phyloP scores from a whole-genome alignment of 805 yeast species.

The Priceomyces haplophilus region DNA sequence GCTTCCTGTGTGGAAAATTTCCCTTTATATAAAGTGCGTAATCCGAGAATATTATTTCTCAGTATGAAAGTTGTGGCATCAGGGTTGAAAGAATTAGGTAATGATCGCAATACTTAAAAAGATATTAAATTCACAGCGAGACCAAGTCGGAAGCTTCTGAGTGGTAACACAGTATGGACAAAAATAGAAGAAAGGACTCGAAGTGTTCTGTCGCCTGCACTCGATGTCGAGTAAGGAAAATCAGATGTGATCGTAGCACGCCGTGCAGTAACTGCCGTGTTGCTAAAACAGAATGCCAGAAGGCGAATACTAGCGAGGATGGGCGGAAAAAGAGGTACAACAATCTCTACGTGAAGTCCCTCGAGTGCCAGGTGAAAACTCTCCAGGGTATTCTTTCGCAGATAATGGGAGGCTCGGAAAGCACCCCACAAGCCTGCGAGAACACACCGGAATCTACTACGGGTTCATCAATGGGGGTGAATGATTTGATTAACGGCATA shows the following conservation, averaged over 20 bases:
- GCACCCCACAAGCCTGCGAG: neutral
- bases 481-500: neutral
- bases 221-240: constrained; percentile 4
- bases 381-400: constrained; percentile 4
- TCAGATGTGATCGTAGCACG: constrained; percentile 3
- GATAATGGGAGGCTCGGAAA: neutral
- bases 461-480: too few species aligned
- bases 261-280: constrained; percentile 4
- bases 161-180: neutral
- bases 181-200: constrained; percentile 2
- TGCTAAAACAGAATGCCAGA: constrained; percentile 4
- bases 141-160: neutral
- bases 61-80: constrained; percentile 1
- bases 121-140: too few species aligned
- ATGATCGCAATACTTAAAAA: too few species aligned
- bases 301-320: constrained; percentile 1
- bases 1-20: too few species aligned
- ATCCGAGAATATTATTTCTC: neutral
- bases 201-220: constrained; percentile 5
- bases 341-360: constrained; percentile 4
- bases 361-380: constrained; percentile 5
- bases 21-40: neutral
- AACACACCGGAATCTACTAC: neutral
- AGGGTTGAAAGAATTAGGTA: neutral
- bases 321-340: constrained; percentile 5